These are phyloP conservation scores for Leishmania amazonensis DNA, from an alignment of 208 protist species.

Conservation along the genomic window DNA sequence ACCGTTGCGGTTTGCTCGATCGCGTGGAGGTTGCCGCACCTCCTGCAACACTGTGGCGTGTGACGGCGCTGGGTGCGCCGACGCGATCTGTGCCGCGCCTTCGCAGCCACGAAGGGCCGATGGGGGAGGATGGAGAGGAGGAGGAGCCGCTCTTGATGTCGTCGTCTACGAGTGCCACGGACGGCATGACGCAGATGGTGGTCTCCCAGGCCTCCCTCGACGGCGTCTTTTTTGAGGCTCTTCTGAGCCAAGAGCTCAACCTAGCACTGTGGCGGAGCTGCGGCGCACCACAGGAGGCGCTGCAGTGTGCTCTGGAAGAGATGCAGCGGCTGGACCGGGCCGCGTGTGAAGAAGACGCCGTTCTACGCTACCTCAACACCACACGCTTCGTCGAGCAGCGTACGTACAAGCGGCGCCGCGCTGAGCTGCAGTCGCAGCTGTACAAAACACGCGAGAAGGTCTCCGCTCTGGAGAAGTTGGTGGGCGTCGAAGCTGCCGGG, in stretches of 20 bases:
- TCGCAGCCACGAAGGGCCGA: neutral
- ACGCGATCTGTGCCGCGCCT: neutral
- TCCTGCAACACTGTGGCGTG: constrained; percentile 1
- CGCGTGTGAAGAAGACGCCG: constrained; percentile 13
- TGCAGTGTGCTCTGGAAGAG: constrained; percentile 24
- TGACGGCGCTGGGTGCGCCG: neutral
- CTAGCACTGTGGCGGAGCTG: constrained; percentile 11
- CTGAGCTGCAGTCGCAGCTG: constrained; percentile 25
- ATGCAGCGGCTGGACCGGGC: constrained; percentile 23
- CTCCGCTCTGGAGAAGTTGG: constrained; percentile 36
- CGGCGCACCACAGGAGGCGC: constrained; percentile 13
- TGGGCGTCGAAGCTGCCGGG: constrained; percentile 10
- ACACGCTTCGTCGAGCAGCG: constrained; percentile 43
- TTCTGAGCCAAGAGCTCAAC: constrained; percentile 39
- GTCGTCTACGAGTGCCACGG: constrained; percentile 8
- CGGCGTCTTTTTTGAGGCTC: constrained; percentile 40
- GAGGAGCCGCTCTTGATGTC: constrained; percentile 14
- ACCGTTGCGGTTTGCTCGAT: constrained; percentile 4
- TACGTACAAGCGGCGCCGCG: constrained; percentile 29
- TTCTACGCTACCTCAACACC: constrained; percentile 35
- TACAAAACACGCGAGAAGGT: constrained; percentile 35
- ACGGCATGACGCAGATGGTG: constrained; percentile 6
- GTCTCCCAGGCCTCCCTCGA: constrained; percentile 25
- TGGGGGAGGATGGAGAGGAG: neutral
- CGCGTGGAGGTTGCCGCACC: constrained; percentile 15